phyloP scores from a whole-genome alignment of 2,329 filamentous ascomycete species.

The Ascochyta fabae region DNA sequence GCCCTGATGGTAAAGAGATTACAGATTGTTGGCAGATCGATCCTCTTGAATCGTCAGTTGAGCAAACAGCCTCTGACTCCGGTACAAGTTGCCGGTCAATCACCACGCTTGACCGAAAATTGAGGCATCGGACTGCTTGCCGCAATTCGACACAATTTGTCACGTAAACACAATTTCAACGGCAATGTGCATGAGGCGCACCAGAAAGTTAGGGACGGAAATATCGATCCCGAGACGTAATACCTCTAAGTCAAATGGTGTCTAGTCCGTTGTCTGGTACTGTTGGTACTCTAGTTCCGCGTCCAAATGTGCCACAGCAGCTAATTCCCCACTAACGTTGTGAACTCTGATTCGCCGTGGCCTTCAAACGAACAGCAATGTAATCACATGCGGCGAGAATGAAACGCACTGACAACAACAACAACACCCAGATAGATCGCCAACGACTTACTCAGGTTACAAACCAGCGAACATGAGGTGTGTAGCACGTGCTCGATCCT shows the following conservation, averaged over 20 bases:
- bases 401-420: conserved; percentile 2
- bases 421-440: conserved; percentile 2
- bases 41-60: background rate
- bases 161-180: conserved; percentile 2
- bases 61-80: background rate
- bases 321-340: conserved; percentile 5
- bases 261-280: background rate
- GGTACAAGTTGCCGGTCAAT: conserved; percentile 4
- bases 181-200: background rate
- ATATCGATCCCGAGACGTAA: background rate
- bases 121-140: conserved; percentile 3
- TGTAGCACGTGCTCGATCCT: conserved; percentile 1
- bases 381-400: background rate
- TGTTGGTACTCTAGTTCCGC: conserved; percentile 8
- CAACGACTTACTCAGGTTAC: conserved; percentile 7
- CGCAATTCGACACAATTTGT: conserved; percentile 9
- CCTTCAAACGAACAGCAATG: conserved; percentile 5
- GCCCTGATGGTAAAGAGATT: conserved; percentile 3
- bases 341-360: conserved; percentile 2
- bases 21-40: conserved; percentile 4
- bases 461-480: background rate
- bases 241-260: background rate
- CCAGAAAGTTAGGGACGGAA: background rate
- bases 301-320: conserved; percentile 12
- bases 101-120: background rate